phyloP scores from a whole-genome alignment of 371 early-diverging fungal genomes.

The Choanephora cucurbitarum region DNA sequence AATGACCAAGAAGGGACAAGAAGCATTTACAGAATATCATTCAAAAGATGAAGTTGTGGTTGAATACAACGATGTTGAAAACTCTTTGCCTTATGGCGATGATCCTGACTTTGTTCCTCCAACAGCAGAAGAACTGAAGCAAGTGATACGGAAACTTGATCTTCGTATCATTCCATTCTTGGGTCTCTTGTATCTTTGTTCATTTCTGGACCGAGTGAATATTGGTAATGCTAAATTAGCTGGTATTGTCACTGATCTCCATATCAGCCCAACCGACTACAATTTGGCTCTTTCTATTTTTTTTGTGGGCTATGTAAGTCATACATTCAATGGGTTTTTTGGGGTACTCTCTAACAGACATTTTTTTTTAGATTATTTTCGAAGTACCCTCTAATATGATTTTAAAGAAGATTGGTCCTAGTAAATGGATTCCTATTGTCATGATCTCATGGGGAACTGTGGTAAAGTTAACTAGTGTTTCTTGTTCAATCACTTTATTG shows the following conservation, averaged over 20 bases:
- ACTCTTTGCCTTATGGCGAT: slow-evolving; percentile 1
- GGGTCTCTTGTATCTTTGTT: slow-evolving; percentile 52
- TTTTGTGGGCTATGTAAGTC: slow-evolving; percentile 61
- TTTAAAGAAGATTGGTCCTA: slow-evolving; percentile 64
- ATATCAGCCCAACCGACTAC: slow-evolving; percentile 48
- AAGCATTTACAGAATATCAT: no score
- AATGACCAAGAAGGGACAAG: no score
- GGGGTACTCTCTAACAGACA: background rate
- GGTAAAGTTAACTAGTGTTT: slow-evolving; percentile 21
- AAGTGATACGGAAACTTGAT: slow-evolving; percentile 48
- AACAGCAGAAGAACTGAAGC: slow-evolving; percentile 24
- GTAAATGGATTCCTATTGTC: slow-evolving; percentile 70
- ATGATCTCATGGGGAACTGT: slow-evolving; percentile 54
- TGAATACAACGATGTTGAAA: slow-evolving; percentile 12
- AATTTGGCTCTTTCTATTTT: slow-evolving; percentile 64
- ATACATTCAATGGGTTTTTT: background rate
- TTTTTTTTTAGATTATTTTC: slow-evolving; percentile 52
- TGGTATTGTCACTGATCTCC: slow-evolving; percentile 44
- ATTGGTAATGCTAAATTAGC: slow-evolving; percentile 66
- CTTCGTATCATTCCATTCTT: slow-evolving; percentile 46
- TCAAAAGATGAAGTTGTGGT: background rate
- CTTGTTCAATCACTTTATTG: background rate
- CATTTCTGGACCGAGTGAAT: slow-evolving; percentile 57
- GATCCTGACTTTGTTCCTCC: slow-evolving; percentile 16
- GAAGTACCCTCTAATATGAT: slow-evolving; percentile 77